phyloP scores from a whole-genome alignment of 306 rosid genomes.

The Argentina anserina region DNA sequence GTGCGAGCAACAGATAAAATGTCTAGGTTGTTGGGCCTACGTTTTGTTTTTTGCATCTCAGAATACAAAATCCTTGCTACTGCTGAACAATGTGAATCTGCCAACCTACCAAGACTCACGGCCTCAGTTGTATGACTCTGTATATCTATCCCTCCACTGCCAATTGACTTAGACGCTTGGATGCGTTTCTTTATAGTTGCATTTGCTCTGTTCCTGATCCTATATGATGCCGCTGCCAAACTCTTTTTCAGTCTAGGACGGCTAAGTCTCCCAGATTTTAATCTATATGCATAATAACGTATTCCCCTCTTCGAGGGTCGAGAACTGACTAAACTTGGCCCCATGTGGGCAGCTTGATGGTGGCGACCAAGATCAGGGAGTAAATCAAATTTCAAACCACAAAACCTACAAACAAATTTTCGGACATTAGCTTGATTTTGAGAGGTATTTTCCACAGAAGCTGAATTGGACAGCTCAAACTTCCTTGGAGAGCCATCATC shows the following conservation, averaged over 20 bases:
- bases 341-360: slow-evolving; percentile 99
- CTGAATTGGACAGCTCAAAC: slow-evolving; percentile 46
- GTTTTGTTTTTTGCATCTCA: slow-evolving; percentile 75
- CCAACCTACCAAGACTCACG: slow-evolving; percentile 49
- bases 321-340: slow-evolving; percentile 60
- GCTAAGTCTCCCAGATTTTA: slow-evolving; percentile 92
- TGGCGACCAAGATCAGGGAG: slow-evolving; percentile 98
- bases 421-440: slow-evolving; percentile 55
- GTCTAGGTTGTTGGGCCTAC: slow-evolving; percentile 72
- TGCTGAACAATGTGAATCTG: slow-evolving; percentile 67
- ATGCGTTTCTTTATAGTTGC: slow-evolving; percentile 67
- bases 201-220: slow-evolving; percentile 77
- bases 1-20: slow-evolving; percentile 65
- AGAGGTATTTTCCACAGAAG: slow-evolving; percentile 49
- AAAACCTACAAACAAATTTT: slow-evolving; percentile 81
- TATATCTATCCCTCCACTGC: slow-evolving; percentile 35
- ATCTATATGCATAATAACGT: slow-evolving; percentile 72
- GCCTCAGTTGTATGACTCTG: slow-evolving; percentile 50
- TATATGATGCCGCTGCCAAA: slow-evolving; percentile 69
- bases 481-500: slow-evolving; percentile 53
- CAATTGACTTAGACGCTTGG: slow-evolving; percentile 62
- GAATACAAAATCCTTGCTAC: slow-evolving; percentile 83
- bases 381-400: slow-evolving; percentile 94
- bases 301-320: slow-evolving; percentile 77
- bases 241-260: slow-evolving; percentile 76